Base-by-base conservation (phyloP, 2,329 filamentous ascomycete species). In the Colletotrichum tofieldiae region DNA sequence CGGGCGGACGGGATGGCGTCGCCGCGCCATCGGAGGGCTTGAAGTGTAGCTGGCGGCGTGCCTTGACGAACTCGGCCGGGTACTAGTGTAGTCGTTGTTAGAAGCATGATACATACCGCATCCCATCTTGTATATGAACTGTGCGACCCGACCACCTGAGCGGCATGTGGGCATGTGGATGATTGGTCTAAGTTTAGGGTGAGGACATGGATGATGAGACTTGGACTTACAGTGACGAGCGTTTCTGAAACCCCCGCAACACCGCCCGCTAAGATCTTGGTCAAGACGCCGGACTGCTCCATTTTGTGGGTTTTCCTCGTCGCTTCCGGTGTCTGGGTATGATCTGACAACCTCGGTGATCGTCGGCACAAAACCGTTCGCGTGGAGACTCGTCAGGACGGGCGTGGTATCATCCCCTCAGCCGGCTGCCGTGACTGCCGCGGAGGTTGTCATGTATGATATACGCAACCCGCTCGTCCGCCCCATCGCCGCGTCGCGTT, bases 191-290 rank as follows among this genome's bases (percentile, higher is more conserved):
- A 18, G 23, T 29, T 18, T 52, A 29, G 49, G 29, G 16, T 2
- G 7, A 29, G 26, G 14, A 52, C 49, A 51, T 51, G 47, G 52
- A 55, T 55, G 52, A 6, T 60, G 26, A 45, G 37, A 45, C 14
- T 23, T 12, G n/a, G 43, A 61, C 49, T 56, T 20, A 63, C 49
- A 37, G 60, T 65, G 32, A 73, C 45, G 41, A 62, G 64, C 35
- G 68, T 62, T 59, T 71, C 64, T 37, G 68, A 63, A 49, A 72
- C 60, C 29, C 71, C 70, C 37, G 70, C 70, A 59, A 68, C 41
- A 43, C 65, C 64, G 7, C 64, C 68, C 35, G 68, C 64, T 32
- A 67, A 29, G 52, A 67, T 62, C 62, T 73, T 66, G 43, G 61
- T 70, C 29, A 66, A 51, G 14, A 62, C 61, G 32, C 62, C 51